Conservation (phyloP, 441 rosid species). For the Biscutella laevigata region DNA sequence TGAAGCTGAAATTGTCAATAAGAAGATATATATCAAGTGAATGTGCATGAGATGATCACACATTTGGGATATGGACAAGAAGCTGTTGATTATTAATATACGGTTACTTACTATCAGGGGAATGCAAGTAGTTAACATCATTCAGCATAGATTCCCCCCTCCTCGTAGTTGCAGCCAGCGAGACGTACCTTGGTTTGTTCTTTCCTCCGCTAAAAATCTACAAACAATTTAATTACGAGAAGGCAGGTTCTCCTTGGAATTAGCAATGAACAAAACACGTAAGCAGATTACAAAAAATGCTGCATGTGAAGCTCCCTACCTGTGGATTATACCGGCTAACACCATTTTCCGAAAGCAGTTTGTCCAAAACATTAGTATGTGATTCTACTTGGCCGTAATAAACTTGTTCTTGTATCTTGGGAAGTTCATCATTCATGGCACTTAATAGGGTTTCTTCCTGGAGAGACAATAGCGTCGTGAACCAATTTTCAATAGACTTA, state of each 20-base stretch:
- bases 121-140: conserved; percentile 78
- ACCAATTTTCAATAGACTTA: conserved; percentile 5
- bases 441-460: conserved; percentile 79
- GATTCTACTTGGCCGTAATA: conserved; percentile 85
- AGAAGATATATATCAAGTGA: conserved; percentile 21
- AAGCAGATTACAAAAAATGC: conserved; percentile 10
- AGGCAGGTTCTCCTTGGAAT: conserved; percentile 10
- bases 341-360: conserved; percentile 78
- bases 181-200: conserved; percentile 56
- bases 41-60: conserved; percentile 17
- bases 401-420: conserved; percentile 95
- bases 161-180: conserved; percentile 56
- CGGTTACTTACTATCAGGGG: conserved; percentile 65
- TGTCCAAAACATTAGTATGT: conserved; percentile 77
- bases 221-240: conserved; percentile 25
- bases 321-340: conserved; percentile 87
- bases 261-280: neutral
- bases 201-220: conserved; percentile 67
- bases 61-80: conserved; percentile 12
- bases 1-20: conserved; percentile 42
- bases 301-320: conserved; percentile 33
- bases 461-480: conserved; percentile 19
- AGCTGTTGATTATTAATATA: conserved; percentile 8
- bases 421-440: conserved; percentile 96
- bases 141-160: conserved; percentile 54